Evolutionary conservation across 352 stramenopile genomes (phyloP).

Genomic region (Peronospora belbahrii): DNA sequence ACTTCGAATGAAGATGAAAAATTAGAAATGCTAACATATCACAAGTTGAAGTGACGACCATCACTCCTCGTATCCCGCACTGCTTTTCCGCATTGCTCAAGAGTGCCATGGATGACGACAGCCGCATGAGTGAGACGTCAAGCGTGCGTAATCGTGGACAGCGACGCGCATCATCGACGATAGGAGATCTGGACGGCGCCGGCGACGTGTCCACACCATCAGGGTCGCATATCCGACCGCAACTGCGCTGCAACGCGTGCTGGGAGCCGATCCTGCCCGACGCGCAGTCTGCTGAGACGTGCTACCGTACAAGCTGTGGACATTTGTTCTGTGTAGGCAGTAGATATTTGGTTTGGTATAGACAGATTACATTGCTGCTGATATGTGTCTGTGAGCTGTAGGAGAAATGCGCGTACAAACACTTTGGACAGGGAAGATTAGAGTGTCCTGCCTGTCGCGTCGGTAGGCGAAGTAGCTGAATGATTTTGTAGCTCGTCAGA

Average conservation of each 20-base stretch:
- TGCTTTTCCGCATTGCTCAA: constrained; percentile 18
- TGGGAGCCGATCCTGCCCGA: constrained; percentile 64
- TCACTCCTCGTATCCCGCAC: constrained; percentile 24
- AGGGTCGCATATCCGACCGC: constrained; percentile 35
- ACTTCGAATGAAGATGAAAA: not conserved
- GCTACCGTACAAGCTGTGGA: constrained; percentile 68
- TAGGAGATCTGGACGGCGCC: constrained; percentile 46
- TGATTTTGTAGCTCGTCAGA: not conserved
- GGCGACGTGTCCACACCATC: constrained; percentile 11
- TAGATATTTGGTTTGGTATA: not conserved
- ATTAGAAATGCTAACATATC: not conserved
- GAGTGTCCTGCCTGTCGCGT: constrained; percentile 52
- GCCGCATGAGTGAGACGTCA: constrained; percentile 67
- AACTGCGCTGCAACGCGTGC: constrained; percentile 69
- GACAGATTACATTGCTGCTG: not conserved
- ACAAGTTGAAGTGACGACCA: constrained; percentile 47
- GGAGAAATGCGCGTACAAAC: constrained; percentile 84
- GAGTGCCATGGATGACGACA: constrained; percentile 42
- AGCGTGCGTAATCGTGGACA: constrained; percentile 42
- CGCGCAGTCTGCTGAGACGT: constrained; percentile 59
- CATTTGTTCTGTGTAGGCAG: constrained; percentile 60
- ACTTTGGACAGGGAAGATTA: constrained; percentile 57
- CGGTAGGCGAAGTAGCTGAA: constrained; percentile 20
- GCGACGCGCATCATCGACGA: constrained; percentile 15
- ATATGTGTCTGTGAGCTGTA: constrained; percentile 12